phyloP scores from a whole-genome alignment of 192 early-diverging fungal genomes.

The Rhizoclosmatium globosum region DNA sequence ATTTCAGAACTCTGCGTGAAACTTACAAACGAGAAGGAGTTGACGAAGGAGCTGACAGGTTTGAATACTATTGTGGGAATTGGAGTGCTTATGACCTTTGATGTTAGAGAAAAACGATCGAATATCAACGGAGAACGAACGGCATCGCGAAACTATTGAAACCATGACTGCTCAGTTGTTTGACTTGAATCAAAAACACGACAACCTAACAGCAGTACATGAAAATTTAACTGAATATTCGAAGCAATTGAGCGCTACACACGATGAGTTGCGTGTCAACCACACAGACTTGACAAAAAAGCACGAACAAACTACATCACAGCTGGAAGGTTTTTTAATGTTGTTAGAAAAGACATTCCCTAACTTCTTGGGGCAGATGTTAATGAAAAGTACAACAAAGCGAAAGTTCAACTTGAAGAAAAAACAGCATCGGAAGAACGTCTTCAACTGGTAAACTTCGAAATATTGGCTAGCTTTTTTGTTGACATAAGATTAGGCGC shows the following conservation, averaged over 20 bases:
- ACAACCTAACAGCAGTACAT: neutral
- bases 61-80: neutral
- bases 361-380: neutral
- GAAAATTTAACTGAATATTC: neutral
- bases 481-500: neutral
- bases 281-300: neutral
- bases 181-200: slow-evolving; percentile 17
- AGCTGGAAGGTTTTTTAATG: neutral
- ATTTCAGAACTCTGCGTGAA: slow-evolving; percentile 30
- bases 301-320: neutral
- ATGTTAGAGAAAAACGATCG: slow-evolving; percentile 15
- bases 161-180: slow-evolving; percentile 13
- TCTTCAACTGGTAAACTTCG: neutral
- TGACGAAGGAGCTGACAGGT: slow-evolving; percentile 23
- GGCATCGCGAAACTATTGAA: slow-evolving; percentile 13
- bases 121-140: slow-evolving; percentile 2
- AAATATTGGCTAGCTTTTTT: neutral
- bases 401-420: slow-evolving; percentile 1
- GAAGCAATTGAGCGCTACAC: neutral
- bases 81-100: neutral
- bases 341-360: neutral
- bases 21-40: slow-evolving; percentile 19
- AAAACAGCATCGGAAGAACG: neutral
- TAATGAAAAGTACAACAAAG: neutral
- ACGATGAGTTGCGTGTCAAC: neutral